Conservation (phyloP, 306 rosid species). For the Begonia fuchsioides region DNA sequence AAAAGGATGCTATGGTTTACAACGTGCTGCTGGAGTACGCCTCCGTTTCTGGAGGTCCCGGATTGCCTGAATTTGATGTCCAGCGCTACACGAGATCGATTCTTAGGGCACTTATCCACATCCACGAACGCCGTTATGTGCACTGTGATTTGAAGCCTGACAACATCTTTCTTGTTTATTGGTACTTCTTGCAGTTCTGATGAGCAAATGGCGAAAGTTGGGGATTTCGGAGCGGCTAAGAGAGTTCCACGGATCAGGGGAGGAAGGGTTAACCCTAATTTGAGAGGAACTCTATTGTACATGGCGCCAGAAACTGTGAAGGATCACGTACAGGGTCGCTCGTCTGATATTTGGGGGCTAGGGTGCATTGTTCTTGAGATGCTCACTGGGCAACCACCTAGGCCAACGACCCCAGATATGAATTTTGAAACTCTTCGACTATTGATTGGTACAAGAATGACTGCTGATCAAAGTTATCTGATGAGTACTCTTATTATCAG, state of each 20-base stretch:
- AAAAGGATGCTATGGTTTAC: conserved; percentile 9
- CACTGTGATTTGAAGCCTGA: conserved; percentile 26
- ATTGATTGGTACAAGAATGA: not conserved
- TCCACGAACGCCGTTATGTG: conserved; percentile 8
- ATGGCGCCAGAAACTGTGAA: conserved; percentile 18
- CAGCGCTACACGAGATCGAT: conserved; percentile 10
- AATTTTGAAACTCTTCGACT: not conserved
- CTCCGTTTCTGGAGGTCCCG: conserved; percentile 5
- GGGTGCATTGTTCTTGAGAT: conserved; percentile 19
- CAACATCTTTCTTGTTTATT: conserved; percentile 12
- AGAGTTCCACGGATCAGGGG: not conserved
- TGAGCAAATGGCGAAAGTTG: conserved; percentile 11
- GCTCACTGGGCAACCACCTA: conserved; percentile 11
- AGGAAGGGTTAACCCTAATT: conserved; percentile 1
- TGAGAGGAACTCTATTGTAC: conserved; percentile 16
- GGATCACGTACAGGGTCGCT: conserved; percentile 5
- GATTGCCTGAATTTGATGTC: conserved; percentile 12
- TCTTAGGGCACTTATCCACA: conserved; percentile 13
- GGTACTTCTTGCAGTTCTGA: not conserved
- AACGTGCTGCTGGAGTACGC: conserved; percentile 19
- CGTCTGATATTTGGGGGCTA: conserved; percentile 22
- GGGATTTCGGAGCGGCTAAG: conserved; percentile 17
- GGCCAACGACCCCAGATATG: conserved; percentile 7
- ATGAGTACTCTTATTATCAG: too few relatives aligned
- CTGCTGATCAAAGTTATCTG: too few relatives aligned